Conservation (phyloP, 2,329 filamentous ascomycete species). For the Aureobasidium sp. region DNA sequence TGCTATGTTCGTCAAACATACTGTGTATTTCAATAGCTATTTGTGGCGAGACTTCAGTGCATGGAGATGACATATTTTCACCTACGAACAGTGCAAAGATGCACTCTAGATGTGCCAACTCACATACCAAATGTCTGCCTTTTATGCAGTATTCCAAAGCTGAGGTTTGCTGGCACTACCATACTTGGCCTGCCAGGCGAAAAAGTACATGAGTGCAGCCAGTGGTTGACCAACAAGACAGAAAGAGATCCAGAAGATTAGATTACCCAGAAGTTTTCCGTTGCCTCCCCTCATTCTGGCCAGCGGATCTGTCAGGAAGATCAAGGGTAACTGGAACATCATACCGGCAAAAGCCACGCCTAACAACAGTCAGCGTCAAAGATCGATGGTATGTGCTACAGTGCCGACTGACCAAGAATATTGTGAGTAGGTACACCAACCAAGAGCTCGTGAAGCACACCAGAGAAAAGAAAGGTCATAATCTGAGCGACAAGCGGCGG, state of each 20-base stretch:
- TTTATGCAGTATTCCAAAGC: slow-evolving; percentile 10
- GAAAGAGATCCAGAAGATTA: slow-evolving; percentile 94
- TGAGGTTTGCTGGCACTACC: slow-evolving; percentile 39
- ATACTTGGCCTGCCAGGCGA: slow-evolving; percentile 97
- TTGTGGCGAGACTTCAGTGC: too few relatives aligned
- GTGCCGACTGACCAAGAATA: slow-evolving; percentile 59
- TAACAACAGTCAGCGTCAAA: slow-evolving; percentile 30
- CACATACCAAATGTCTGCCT: not conserved
- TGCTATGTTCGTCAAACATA: not conserved
- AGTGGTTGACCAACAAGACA: slow-evolving; percentile 92
- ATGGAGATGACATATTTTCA: too few relatives aligned
- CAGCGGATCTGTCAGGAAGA: slow-evolving; percentile 69
- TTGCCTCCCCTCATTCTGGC: slow-evolving; percentile 70
- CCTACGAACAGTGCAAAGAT: too few relatives aligned
- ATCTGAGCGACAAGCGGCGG: slow-evolving; percentile 63
- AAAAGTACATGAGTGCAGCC: slow-evolving; percentile 89
- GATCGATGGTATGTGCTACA: not conserved
- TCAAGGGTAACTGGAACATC: slow-evolving; percentile 86
- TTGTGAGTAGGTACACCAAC: slow-evolving; percentile 95
- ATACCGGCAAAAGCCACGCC: slow-evolving; percentile 92
- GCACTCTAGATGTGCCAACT: not conserved
- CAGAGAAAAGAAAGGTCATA: slow-evolving; percentile 81
- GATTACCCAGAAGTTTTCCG: slow-evolving; percentile 78
- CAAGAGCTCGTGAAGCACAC: slow-evolving; percentile 81
- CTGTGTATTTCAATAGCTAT: not conserved